Conservation (phyloP, 768 basidiomycete genomes). For the Pleurotus eryngii region DNA sequence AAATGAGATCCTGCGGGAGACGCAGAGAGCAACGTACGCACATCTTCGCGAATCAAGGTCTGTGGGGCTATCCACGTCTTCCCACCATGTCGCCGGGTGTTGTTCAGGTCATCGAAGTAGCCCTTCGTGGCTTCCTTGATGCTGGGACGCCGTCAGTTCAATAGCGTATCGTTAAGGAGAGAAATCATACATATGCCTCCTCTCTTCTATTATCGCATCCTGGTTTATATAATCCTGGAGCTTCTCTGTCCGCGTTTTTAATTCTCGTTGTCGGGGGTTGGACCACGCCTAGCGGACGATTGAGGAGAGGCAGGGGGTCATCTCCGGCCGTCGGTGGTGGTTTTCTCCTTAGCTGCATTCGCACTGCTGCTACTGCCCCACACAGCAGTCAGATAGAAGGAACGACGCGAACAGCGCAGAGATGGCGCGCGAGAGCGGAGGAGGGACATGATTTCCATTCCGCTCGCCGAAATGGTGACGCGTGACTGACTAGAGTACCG, state of each 20-base stretch:
- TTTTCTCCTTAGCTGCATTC: background rate
- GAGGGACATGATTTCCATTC: background rate
- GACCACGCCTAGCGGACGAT: slow-evolving; percentile 73
- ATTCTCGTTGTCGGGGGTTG: slow-evolving; percentile 60
- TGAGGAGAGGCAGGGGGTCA: slow-evolving; percentile 35
- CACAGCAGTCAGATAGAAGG: background rate
- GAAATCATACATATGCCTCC: slow-evolving; percentile 53
- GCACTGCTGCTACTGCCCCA: background rate
- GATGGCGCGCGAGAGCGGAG: background rate
- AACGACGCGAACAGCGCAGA: background rate
- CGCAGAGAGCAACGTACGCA: slow-evolving; percentile 34
- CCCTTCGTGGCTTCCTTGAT: slow-evolving; percentile 66
- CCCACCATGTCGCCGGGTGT: slow-evolving; percentile 78
- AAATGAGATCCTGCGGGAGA: background rate
- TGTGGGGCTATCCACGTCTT: slow-evolving; percentile 94
- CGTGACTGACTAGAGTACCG: slow-evolving; percentile 1
- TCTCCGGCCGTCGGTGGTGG: slow-evolving; percentile 14
- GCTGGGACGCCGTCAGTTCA: slow-evolving; percentile 18
- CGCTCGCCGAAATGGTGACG: background rate
- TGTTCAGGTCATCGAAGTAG: slow-evolving; percentile 82
- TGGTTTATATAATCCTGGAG: slow-evolving; percentile 69
- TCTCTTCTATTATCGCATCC: slow-evolving; percentile 66
- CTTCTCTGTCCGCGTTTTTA: slow-evolving; percentile 56
- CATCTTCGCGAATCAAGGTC: slow-evolving; percentile 87
- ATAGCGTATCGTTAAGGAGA: background rate